Conservation (phyloP, 768 basidiomycete species). For the Phylloporus sp. region DNA sequence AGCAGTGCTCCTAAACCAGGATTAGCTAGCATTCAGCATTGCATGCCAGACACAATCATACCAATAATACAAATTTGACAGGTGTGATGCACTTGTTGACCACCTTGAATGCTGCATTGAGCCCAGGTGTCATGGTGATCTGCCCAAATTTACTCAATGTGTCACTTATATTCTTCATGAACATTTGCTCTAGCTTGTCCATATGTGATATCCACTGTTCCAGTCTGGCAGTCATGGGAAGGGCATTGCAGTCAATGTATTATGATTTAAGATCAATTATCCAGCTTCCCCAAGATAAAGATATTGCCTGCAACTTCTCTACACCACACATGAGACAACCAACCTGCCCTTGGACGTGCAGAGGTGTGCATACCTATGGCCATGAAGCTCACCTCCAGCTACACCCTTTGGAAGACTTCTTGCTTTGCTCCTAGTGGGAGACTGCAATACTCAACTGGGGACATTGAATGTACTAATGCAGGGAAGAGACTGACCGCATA, state of each 20-base stretch:
- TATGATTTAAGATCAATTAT: slow-evolving; percentile 52
- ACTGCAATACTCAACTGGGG: slow-evolving; percentile 60
- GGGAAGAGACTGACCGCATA: slow-evolving; percentile 49
- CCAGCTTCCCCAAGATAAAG: slow-evolving; percentile 67
- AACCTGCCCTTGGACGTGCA: neutral
- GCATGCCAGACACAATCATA: slow-evolving; percentile 30
- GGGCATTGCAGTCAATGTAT: slow-evolving; percentile 48
- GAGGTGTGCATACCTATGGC: slow-evolving; percentile 49
- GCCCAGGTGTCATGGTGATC: slow-evolving; percentile 39
- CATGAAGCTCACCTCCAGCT: slow-evolving; percentile 70
- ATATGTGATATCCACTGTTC: slow-evolving; percentile 39
- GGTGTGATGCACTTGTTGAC: slow-evolving; percentile 63
- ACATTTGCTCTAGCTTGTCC: slow-evolving; percentile 39
- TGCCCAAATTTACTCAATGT: slow-evolving; percentile 52
- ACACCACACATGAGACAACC: slow-evolving; percentile 5
- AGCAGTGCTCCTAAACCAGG: slow-evolving; percentile 55
- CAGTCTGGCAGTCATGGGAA: slow-evolving; percentile 53
- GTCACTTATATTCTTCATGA: slow-evolving; percentile 50
- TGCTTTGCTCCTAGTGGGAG: slow-evolving; percentile 57
- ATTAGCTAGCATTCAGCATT: neutral
- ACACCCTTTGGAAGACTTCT: slow-evolving; percentile 80
- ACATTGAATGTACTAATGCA: neutral
- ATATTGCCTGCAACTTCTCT: slow-evolving; percentile 80
- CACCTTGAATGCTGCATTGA: slow-evolving; percentile 46
- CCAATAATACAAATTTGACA: slow-evolving; percentile 80